Evolutionary conservation across 148 eudicot genomes (phyloP), one percentile per base, ranked within the genome.

Genomic region (Euryodendron excelsum): DNA sequence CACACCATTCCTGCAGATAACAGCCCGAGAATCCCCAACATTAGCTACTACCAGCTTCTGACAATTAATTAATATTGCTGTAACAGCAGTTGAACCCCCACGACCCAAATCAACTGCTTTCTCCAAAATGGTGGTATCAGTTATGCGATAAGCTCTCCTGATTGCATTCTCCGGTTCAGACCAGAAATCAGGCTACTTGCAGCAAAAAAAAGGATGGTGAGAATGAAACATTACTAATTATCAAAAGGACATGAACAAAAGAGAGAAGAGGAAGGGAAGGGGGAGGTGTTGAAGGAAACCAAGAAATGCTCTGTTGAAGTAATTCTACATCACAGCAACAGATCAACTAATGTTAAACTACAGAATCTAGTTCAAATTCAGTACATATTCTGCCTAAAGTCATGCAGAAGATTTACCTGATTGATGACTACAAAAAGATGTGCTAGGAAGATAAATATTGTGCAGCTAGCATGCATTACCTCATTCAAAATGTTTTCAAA

Each of bases 1-100:
- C 81, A 84, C 85, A 18, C 98, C 98, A 71, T 96, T 91, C 72
- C 83, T 86, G 83, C 90, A 88, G 41, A 96, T 85, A 27, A 96
- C 91, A 0, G 99, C 99, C 50, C 99, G 85, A 41, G 99, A 96
- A 73, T 96, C 99, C 27, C 99, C 99, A 55, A 96, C 82, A 80
- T 96, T 96, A 21, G 95, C 98, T 50, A 96, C 98, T n/a, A 91
- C 88, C 39, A 96, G 87, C 83, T 91, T 91, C 75, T 90, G 86
- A 30, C 93, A 79, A 33, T 96, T 88, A 13, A 96, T 93, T 25
- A 93, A 70, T 73, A 96, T 96, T 25, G 95, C 99, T n/a, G 97
- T 93, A 58, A 96, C 99, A 12, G 98, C 98, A 44, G 97, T 93
- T 21, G 99, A 96, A 31, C 98, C 99, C 2, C 99, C 99, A 65